Evolutionary conservation across 768 basidiomycete species (phyloP).

Genomic region (Leccinum disarticulatum): DNA sequence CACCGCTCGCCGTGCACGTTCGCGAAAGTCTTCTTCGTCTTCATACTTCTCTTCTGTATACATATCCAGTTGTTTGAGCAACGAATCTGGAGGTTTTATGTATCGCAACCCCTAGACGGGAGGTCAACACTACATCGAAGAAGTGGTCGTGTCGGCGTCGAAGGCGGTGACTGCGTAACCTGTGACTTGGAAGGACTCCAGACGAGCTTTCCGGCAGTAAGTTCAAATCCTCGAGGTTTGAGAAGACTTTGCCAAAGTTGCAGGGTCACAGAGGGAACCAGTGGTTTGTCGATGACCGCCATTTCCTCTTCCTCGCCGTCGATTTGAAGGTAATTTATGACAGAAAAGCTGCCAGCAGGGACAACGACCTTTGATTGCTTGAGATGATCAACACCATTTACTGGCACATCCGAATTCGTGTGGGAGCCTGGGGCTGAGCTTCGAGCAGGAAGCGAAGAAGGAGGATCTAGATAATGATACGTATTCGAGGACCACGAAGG

Average conservation of each 20-base stretch:
- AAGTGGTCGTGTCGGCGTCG: slow-evolving; percentile 15
- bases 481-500: not conserved
- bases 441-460: slow-evolving; percentile 13
- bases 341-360: slow-evolving; percentile 18
- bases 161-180: slow-evolving; percentile 19
- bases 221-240: slow-evolving; percentile 63
- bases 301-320: slow-evolving; percentile 53
- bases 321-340: slow-evolving; percentile 21
- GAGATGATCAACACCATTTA: slow-evolving; percentile 18
- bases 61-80: slow-evolving; percentile 78
- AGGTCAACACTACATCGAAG: not conserved
- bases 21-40: slow-evolving; percentile 82
- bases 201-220: slow-evolving; percentile 55
- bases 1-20: slow-evolving; percentile 49
- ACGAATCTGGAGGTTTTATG: slow-evolving; percentile 67
- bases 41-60: slow-evolving; percentile 90
- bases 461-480: slow-evolving; percentile 9
- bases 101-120: slow-evolving; percentile 65
- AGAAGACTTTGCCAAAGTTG: slow-evolving; percentile 73
- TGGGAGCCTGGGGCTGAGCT: slow-evolving; percentile 16
- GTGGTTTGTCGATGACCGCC: slow-evolving; percentile 52
- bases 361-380: slow-evolving; percentile 16
- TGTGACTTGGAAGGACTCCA: slow-evolving; percentile 57
- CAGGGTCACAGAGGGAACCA: slow-evolving; percentile 55
- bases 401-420: slow-evolving; percentile 11